Conservation (phyloP, 2,329 filamentous ascomycete species). For the Fusarium pilosicola region DNA sequence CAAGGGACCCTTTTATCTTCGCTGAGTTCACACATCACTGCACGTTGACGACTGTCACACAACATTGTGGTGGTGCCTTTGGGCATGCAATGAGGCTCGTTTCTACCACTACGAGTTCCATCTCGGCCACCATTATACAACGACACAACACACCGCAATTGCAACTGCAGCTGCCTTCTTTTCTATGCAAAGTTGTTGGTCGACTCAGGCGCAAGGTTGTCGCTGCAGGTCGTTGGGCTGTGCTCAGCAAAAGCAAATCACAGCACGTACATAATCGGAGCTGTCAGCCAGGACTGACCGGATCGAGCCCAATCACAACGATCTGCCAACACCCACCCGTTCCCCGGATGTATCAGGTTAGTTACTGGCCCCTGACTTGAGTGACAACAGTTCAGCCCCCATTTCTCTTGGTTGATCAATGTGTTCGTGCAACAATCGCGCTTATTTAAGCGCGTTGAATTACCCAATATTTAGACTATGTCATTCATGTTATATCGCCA, state of each 20-base stretch:
- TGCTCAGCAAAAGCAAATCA: conserved; percentile 23
- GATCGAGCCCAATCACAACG: not conserved
- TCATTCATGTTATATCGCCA: not conserved
- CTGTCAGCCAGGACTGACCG: not conserved
- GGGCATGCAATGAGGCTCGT: not conserved
- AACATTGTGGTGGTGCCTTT: not conserved
- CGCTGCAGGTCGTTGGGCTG: not conserved
- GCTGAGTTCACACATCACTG: not conserved
- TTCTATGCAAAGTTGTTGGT: not conserved
- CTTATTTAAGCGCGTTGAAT: not conserved
- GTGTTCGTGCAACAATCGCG: not conserved
- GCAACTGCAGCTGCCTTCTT: conserved; percentile 4
- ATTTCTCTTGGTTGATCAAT: not conserved
- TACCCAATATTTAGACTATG: not conserved
- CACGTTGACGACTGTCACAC: not conserved
- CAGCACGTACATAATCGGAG: not conserved
- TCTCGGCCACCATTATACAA: not conserved
- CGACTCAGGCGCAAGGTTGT: not conserved
- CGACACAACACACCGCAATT: conserved; percentile 1
- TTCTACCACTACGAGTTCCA: not conserved
- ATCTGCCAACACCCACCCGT: not conserved
- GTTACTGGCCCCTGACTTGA: not conserved
- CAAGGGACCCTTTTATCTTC: conserved; percentile 16
- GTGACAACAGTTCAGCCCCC: not conserved
- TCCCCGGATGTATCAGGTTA: not conserved